Conservation (phyloP, 495 filamentous ascomycete species). For the Friedmanniomyces simplex region DNA sequence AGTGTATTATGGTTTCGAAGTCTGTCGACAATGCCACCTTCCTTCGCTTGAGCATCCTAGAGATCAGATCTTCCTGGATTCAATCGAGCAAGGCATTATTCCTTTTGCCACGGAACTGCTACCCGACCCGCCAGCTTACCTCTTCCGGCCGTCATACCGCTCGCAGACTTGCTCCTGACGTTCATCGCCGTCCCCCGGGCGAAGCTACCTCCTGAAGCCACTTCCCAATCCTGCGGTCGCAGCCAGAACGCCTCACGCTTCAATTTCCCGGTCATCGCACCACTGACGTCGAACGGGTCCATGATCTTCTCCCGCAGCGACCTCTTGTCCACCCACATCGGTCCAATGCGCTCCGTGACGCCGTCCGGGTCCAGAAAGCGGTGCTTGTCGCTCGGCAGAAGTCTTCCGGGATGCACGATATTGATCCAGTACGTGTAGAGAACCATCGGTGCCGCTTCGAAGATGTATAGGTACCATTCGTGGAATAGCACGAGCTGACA, state of each 20-base stretch:
- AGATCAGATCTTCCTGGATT: no score
- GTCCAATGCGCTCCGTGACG: slow-evolving; percentile 25
- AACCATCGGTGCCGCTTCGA: slow-evolving; percentile 33
- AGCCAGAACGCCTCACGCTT: slow-evolving; percentile 29
- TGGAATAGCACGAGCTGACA: slow-evolving; percentile 22
- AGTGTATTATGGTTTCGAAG: no score
- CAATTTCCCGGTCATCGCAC: slow-evolving; percentile 23
- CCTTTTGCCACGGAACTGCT: no score
- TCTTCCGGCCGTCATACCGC: not conserved
- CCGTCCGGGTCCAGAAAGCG: slow-evolving; percentile 27
- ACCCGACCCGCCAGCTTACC: no score
- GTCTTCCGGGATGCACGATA: slow-evolving; percentile 26
- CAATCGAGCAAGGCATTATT: no score
- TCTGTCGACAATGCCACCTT: no score
- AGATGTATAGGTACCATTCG: slow-evolving; percentile 32
- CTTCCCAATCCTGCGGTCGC: slow-evolving; percentile 1
- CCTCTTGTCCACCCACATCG: slow-evolving; percentile 29
- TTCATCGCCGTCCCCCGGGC: slow-evolving; percentile 4
- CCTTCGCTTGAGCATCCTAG: no score
- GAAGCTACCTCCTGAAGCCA: slow-evolving; percentile 2
- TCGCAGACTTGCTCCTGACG: not conserved
- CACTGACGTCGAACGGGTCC: slow-evolving; percentile 29
- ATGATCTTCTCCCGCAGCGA: slow-evolving; percentile 21
- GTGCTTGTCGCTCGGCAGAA: slow-evolving; percentile 23
- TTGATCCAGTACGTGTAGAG: slow-evolving; percentile 28